phyloP scores from a whole-genome alignment of 306 rosid genomes.

The Prunus mongolica region DNA sequence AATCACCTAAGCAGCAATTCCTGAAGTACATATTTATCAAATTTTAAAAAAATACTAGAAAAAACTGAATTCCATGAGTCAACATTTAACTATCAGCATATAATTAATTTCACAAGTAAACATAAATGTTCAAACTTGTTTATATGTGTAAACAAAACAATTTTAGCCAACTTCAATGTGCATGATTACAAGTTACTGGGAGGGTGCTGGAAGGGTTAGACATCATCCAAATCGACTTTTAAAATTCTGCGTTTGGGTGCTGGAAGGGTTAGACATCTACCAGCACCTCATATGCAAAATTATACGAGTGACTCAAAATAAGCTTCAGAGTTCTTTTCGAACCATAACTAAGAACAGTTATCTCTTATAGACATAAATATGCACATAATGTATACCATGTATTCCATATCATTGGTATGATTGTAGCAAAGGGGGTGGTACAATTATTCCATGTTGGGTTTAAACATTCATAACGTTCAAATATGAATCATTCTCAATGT shows the following conservation, averaged over 20 bases:
- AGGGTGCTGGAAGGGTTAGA: background rate
- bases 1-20: slow-evolving; percentile 85
- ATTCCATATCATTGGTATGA: background rate
- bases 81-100: background rate
- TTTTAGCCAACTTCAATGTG: background rate
- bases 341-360: background rate
- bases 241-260: background rate
- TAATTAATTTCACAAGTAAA: background rate
- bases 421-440: background rate
- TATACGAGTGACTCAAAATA: background rate
- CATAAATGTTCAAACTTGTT: background rate
- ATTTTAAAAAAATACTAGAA: background rate
- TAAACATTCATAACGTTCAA: background rate
- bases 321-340: background rate
- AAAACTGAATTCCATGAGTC: background rate
- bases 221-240: background rate
- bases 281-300: background rate
- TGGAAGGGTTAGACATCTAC: background rate
- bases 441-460: background rate
- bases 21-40: slow-evolving; percentile 41
- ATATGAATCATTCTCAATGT: slow-evolving; percentile 12
- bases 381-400: background rate
- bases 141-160: background rate
- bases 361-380: background rate
- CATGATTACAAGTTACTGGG: background rate